phyloP scores from a whole-genome alignment of 306 rosid genomes.

The Mucuna pruriens region DNA sequence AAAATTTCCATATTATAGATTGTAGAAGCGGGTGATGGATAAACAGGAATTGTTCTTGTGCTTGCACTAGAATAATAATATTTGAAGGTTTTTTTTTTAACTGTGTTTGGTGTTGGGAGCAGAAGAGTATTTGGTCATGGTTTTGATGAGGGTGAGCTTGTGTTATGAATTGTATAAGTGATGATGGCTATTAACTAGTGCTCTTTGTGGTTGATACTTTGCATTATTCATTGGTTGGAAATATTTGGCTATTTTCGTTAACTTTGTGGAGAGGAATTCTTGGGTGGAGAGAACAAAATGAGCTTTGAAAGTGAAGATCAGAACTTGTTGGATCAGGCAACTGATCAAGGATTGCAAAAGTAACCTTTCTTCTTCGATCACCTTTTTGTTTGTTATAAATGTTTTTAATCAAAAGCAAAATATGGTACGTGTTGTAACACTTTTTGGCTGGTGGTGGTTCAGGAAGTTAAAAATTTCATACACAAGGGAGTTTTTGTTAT shows the following conservation, averaged over 20 bases:
- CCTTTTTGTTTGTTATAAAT: not conserved
- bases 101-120: slow-evolving; percentile 39
- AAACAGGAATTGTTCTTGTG: slow-evolving; percentile 34
- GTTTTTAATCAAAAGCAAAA: slow-evolving; percentile 1
- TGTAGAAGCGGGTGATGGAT: slow-evolving; percentile 33
- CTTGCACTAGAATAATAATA: slow-evolving; percentile 30
- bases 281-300: slow-evolving; percentile 59
- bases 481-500: slow-evolving; percentile 78
- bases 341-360: slow-evolving; percentile 62
- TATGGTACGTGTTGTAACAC: slow-evolving; percentile 33
- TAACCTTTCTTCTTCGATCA: slow-evolving; percentile 42
- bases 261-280: slow-evolving; percentile 39
- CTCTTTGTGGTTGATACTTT: slow-evolving; percentile 35
- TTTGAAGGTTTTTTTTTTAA: not conserved
- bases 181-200: slow-evolving; percentile 29
- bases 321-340: slow-evolving; percentile 46
- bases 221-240: slow-evolving; percentile 35
- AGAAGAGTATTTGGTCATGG: slow-evolving; percentile 31
- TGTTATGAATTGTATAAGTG: slow-evolving; percentile 32
- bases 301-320: slow-evolving; percentile 65
- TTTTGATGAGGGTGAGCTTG: slow-evolving; percentile 32
- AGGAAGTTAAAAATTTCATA: slow-evolving; percentile 70
- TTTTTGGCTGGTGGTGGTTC: slow-evolving; percentile 41
- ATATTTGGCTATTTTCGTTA: slow-evolving; percentile 32
- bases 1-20: slow-evolving; percentile 34